Conservation (phyloP, 139 green algal species). For the Medakamo hakoo region DNA sequence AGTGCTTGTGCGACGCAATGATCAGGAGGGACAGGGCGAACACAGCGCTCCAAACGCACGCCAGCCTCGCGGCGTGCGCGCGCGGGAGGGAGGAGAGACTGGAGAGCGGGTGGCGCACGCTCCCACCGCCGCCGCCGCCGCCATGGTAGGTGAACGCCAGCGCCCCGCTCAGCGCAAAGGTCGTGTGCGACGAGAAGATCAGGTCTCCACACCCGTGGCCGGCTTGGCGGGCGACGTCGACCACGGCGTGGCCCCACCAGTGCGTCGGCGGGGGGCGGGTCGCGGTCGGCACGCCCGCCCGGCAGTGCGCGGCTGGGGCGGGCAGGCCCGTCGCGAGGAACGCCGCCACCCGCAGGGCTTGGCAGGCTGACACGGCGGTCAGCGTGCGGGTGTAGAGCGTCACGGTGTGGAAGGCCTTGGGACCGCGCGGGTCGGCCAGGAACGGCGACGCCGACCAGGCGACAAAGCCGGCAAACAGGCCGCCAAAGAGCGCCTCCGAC, state of each 20-base stretch:
- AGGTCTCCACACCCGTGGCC: conserved; percentile 76
- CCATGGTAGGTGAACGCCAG: conserved; percentile 74
- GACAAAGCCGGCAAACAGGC: conserved; percentile 49
- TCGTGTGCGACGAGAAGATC: conserved; percentile 81
- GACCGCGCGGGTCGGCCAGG: conserved; percentile 18
- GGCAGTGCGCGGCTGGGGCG: conserved; percentile 74
- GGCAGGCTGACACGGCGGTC: conserved; percentile 66
- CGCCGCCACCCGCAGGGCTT: conserved; percentile 69
- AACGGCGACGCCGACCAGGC: conserved; percentile 81
- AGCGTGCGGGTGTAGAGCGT: conserved; percentile 62
- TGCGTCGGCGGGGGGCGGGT: conserved; percentile 35
- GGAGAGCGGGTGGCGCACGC: neutral
- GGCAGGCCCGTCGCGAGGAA: conserved; percentile 76
- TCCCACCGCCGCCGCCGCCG: conserved; percentile 1
- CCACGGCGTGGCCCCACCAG: conserved; percentile 52
- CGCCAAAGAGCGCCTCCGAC: conserved; percentile 62
- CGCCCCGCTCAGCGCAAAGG: conserved; percentile 49
- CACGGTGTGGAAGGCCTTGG: conserved; percentile 78
- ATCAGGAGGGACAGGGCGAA: conserved; percentile 57
- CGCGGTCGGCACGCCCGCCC: conserved; percentile 29
- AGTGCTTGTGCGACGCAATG: conserved; percentile 79
- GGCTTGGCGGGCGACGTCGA: conserved; percentile 39
- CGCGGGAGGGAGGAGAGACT: no score
- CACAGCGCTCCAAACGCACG: conserved; percentile 33
- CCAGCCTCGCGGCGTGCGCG: no score